Evolutionary conservation across 768 basidiomycete genomes (phyloP), one percentile per base, ranked within the genome.

Genomic region (Lanmaoa rubissima): DNA sequence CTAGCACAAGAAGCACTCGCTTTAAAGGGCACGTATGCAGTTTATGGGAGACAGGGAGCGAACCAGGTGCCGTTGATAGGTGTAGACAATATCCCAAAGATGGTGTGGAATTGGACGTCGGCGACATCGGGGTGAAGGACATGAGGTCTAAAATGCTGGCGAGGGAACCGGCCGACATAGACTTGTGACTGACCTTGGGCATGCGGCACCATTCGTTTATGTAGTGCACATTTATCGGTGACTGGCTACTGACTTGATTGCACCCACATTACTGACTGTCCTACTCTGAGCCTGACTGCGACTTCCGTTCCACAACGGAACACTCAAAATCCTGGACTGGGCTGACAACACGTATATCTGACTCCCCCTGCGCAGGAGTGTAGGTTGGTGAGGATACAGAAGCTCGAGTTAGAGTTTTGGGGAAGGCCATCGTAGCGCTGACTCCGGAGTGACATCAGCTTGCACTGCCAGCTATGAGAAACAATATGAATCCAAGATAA

Each of bases 101-200:
- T 50, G 3, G 54, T 59, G 21, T 69, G 67, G 67, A 66, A 69
- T 52, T 53, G 54, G 59, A 60, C 67, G 9, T 50, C 56, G 21
- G 21, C 5, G 21, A 17, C 28, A 17, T 48, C 34, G 14, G 54
- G 42, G 16, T 55, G 49, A 67, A 14, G 16, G 38, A 36, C 12
- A 6, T 10, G 9, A 1, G 39, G 32, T 34, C 39, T 24, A 6
- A 16, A 11, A 24, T 24, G 3, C 21, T 24, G 21, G 21, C 21
- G 21, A 24, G 21, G 21, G 28, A 28, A 28, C 28, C 28, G 28
- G 28, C 6, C 28, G 28, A 31, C 9, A 21, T 17, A 34, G 13
- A 4, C 10, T 34, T 48, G 35, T 24, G n/a, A 19, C 21, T 16
- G 21, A 11, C 24, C 14, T 42, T 7, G 4, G 13, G 13, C 19